Base-by-base conservation (phyloP, 257 asterid genomes). In the Lantana camara region DNA sequence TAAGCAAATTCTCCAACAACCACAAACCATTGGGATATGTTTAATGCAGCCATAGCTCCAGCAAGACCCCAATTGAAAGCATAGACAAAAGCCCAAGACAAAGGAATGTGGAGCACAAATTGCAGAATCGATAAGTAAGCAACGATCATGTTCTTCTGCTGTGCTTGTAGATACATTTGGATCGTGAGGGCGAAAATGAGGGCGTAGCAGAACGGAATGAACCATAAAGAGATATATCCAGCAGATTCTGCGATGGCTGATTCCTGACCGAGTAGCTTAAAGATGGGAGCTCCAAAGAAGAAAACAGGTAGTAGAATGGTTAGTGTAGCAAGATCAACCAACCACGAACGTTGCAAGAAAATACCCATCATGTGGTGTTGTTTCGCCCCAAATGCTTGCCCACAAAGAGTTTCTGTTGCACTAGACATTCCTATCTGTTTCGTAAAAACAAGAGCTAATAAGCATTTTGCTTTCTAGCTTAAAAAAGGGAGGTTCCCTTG, bases 381-480 rank as follows among this genome's bases (percentile, higher is more conserved):
- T 63, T 84, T 88, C 29, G 98, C 98, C 47, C 98, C 98, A 56
- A 22, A 88, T 35, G 98, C 95, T 83, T 91, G 98, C 57, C 98
- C 98, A 42, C 98, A 91, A 0, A 91, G 92, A 14, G 98, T 91
- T 67, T 91, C 98, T 1, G 98, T 91, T 30, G 98, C 98, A 78
- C 98, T 91, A 5, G 98, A 88, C 98, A 91, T 91, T 64, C 98
- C 98, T 62, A 91, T 70, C 98, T 91, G 85, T 27, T 27, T 27
- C 4, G 5, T 27, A 27, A 27, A 27, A 27, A 27, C 5, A 5
- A 27, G 32, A 27, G 32, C 32, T 27, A 2, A 27, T 27, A 27
- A 27, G n/a, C n/a, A n/a, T n/a, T n/a, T 27, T 2, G 2, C 32
- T 27, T 27, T 27, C 32, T 27, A 27, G 32, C 2, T 2, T 27